Percentiles rank a stretch among this genome's conserved stretches.
phyloP scores from a whole-genome alignment of 768 basidiomycete genomes.

The Lentinula detonsa region DNA sequence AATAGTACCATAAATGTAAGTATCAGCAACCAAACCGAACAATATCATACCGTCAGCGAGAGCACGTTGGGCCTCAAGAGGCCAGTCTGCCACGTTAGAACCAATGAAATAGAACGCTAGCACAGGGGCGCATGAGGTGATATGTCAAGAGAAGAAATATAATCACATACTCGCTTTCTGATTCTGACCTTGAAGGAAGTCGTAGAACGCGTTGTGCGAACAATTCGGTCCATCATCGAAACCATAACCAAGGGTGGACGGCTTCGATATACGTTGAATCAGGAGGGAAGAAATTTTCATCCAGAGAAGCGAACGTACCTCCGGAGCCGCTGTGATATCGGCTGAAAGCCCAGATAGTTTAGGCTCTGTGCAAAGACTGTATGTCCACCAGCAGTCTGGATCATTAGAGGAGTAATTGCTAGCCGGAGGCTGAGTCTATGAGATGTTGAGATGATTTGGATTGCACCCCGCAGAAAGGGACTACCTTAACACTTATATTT shows the following conservation, averaged over 20 bases:
- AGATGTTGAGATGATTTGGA: conserved; percentile 3
- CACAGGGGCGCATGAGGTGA: not conserved
- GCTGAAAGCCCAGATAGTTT: conserved; percentile 35
- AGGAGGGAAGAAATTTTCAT: not conserved
- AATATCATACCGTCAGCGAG: conserved; percentile 36
- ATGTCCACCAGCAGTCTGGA: conserved; percentile 43
- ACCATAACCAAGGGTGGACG: conserved; percentile 49
- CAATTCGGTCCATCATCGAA: conserved; percentile 67
- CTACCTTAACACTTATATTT: conserved; percentile 38
- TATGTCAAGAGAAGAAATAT: not conserved
- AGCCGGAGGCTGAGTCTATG: conserved; percentile 8
- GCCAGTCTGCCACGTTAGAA: conserved; percentile 51
- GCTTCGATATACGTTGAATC: conserved; percentile 22
- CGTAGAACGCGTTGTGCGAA: conserved; percentile 57
- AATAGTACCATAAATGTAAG: not conserved
- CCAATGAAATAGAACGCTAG: conserved; percentile 60
- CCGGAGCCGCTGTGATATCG: conserved; percentile 43
- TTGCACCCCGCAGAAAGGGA: not conserved
- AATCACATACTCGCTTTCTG: conserved; percentile 53
- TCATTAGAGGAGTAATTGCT: conserved; percentile 28
- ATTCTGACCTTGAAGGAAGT: conserved; percentile 42
- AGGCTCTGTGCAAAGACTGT: conserved; percentile 36
- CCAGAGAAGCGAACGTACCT: conserved; percentile 22
- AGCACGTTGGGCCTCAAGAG: conserved; percentile 48
- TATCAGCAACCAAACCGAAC: not conserved